Evolutionary conservation across 73 alveolate genomes (phyloP).

Genomic region (Diophrys sp.): DNA sequence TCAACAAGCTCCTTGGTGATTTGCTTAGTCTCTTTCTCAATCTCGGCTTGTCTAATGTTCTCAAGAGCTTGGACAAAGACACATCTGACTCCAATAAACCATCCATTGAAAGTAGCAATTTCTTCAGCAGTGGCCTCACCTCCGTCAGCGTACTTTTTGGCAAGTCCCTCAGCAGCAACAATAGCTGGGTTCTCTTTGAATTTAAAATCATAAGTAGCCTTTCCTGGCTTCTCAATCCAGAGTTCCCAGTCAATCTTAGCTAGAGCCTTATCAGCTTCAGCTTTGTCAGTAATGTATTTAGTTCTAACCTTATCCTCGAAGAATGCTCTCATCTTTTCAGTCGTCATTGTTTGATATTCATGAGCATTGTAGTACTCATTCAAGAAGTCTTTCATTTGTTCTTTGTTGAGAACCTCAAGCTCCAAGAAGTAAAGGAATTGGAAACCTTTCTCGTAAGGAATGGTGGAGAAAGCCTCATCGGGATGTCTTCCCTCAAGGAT

Average conservation of each 20-base stretch:
- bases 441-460: constrained; percentile 79
- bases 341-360: constrained; percentile 4
- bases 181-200: background rate
- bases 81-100: background rate
- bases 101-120: background rate
- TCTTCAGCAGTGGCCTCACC: constrained; percentile 8
- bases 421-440: constrained; percentile 64
- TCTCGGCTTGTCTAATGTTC: too few species aligned
- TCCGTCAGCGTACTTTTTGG: constrained; percentile 26
- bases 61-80: background rate
- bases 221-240: constrained; percentile 82
- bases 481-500: constrained; percentile 46
- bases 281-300: background rate
- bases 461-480: constrained; percentile 29
- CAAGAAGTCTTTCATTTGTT: constrained; percentile 24
- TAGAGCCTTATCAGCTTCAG: constrained; percentile 51
- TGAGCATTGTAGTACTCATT: constrained; percentile 9
- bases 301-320: constrained; percentile 7
- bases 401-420: constrained; percentile 20
- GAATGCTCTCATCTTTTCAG: constrained; percentile 10
- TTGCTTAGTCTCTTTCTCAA: background rate
- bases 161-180: constrained; percentile 19
- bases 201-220: constrained; percentile 47
- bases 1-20: background rate
- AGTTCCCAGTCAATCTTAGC: constrained; percentile 76